Base-by-base conservation (phyloP, 768 basidiomycete species). In the Steccherinum ochraceum region DNA sequence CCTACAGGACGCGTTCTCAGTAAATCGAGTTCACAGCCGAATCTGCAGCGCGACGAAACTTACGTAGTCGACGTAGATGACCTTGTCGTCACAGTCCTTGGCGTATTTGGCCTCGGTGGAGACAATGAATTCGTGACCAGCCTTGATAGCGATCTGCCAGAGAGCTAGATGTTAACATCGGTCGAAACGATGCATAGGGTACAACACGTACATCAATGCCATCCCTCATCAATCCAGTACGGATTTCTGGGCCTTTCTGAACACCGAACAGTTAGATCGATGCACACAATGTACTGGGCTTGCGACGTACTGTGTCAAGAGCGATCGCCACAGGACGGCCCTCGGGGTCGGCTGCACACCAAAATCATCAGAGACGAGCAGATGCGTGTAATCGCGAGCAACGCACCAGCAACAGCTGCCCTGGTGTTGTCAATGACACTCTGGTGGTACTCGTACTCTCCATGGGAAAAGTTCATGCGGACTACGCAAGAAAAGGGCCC, bases 391-490 rank as follows among this genome's bases (percentile, higher is more conserved):
- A 12, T 24, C 5, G 16, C 10, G 21, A 11, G 46, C 23, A 2
- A 66, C 81, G 60, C 58, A 93, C 92, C 71, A 40, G 81, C 80
- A 49, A 91, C 79, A 76, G 88, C 85, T 66, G 84, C 85, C 62
- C 94, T 79, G 46, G 93, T 88, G 77, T 98, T 98, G 75, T 98
- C 94, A 66, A 99, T 93, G 59, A 98, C 96, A 57, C 90, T 93
- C 74, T 99, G 93, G 73, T 98, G 96, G 69, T 95, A 98, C 62
- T 93, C 93, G 70, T 99, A 94, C 51, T 86, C 87, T 44, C 96
- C 96, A 82, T 99, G 96, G 49, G 95, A 98, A 69, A 98, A 99
- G 80, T 99, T 99, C 96, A 99, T 98, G 72, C 96, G 94, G 57
- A 99, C 96, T 97, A n/a, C n/a, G n/a, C n/a, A n/a, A n/a, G n/a